Evolutionary conservation across 2,329 filamentous ascomycete genomes (phyloP).

Genomic region (Trichoderma hamatum): DNA sequence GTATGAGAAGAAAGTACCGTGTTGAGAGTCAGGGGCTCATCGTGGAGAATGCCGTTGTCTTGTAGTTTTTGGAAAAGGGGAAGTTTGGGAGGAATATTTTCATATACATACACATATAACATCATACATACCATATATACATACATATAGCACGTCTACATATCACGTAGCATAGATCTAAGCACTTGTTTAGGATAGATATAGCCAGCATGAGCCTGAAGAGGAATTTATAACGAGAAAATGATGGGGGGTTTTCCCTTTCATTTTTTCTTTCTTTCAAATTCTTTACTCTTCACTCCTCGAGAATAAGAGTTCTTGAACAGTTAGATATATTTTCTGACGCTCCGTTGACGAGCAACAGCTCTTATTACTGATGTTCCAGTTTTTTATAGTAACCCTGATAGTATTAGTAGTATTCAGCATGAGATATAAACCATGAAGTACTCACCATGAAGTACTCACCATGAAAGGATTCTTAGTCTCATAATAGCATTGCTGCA

Average conservation of each 20-base stretch:
- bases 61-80: slow-evolving; percentile 33
- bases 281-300: neutral
- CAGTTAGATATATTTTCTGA: neutral
- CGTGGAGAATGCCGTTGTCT: slow-evolving; percentile 77
- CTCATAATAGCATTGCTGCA: no score
- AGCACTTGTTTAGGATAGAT: slow-evolving; percentile 5
- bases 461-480: no score
- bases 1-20: slow-evolving; percentile 75
- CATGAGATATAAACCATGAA: no score
- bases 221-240: neutral
- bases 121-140: neutral
- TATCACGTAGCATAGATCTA: neutral
- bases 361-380: neutral
- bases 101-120: slow-evolving; percentile 6
- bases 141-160: neutral
- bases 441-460: no score
- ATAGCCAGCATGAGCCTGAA: neutral
- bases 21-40: slow-evolving; percentile 79
- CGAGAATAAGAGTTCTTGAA: neutral
- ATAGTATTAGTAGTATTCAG: no score
- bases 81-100: neutral
- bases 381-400: no score
- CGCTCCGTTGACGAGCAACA: neutral
- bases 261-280: neutral
- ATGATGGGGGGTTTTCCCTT: neutral